A percentile compares a stretch with the other conserved stretches of the same genome.
Conservation (phyloP, 805 yeast species). For the Saturnispora saitoi region DNA sequence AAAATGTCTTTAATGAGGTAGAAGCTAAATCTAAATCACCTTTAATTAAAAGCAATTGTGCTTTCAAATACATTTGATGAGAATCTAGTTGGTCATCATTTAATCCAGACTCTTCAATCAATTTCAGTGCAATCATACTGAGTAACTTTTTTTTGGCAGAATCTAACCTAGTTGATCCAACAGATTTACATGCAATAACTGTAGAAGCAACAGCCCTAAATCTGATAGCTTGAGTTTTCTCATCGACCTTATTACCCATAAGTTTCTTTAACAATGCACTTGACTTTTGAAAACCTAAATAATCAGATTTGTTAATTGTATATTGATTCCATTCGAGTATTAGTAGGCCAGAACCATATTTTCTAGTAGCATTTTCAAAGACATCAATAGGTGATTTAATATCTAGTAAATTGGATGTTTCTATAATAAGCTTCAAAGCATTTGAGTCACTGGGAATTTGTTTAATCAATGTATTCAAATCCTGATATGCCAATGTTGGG, state of each 20-base stretch:
- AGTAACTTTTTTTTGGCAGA: slow-evolving; percentile 43
- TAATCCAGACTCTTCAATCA: slow-evolving; percentile 31
- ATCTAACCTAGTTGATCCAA: slow-evolving; percentile 27
- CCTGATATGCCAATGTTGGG: slow-evolving; percentile 27
- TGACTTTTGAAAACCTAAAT: slow-evolving; percentile 45
- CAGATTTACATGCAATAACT: slow-evolving; percentile 32
- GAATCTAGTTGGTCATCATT: slow-evolving; percentile 44
- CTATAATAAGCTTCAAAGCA: slow-evolving; percentile 40
- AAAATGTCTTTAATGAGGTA: slow-evolving; percentile 23
- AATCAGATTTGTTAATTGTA: slow-evolving; percentile 39
- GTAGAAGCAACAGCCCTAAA: slow-evolving; percentile 52
- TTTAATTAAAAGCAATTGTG: slow-evolving; percentile 36
- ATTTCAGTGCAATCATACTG: slow-evolving; percentile 51
- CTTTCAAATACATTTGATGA: slow-evolving; percentile 60
- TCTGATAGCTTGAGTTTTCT: slow-evolving; percentile 30
- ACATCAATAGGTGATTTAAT: slow-evolving; percentile 34
- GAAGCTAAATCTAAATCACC: slow-evolving; percentile 31
- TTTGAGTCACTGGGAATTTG: slow-evolving; percentile 47
- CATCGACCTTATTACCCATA: slow-evolving; percentile 6
- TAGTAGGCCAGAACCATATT: slow-evolving; percentile 42
- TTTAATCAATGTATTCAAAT: slow-evolving; percentile 23
- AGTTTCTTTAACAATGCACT: slow-evolving; percentile 36
- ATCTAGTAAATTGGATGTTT: slow-evolving; percentile 33
- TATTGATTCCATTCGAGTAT: slow-evolving; percentile 50
- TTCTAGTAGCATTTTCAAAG: slow-evolving; percentile 51